Percentiles rank a stretch among this genome's conserved stretches.
Evolutionary conservation across 345 rosid species (phyloP).

Genomic region (Excoecaria agallocha): DNA sequence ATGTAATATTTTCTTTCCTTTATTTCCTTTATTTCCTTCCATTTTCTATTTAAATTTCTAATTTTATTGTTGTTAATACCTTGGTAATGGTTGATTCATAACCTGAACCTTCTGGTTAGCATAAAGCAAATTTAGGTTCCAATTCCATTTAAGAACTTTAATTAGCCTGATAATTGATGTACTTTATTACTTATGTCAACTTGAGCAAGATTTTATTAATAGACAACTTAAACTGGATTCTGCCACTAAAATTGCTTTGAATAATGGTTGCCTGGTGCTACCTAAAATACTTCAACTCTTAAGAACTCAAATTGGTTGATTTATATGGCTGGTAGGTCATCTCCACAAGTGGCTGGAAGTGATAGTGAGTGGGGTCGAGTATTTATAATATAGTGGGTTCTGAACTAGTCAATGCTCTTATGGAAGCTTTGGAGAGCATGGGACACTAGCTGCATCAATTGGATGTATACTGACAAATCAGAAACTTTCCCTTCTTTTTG

Average conservation of each 20-base stretch:
- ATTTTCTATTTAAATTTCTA: constrained; percentile 1
- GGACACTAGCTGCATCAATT: neutral
- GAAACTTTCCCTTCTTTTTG: neutral
- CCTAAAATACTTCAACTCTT: constrained; percentile 9
- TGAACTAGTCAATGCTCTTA: neutral
- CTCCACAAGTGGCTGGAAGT: constrained; percentile 3
- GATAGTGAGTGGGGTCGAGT: constrained; percentile 10
- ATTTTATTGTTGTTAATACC: neutral
- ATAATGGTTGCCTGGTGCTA: neutral
- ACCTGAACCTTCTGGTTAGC: neutral
- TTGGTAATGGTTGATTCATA: neutral
- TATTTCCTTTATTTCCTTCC: neutral
- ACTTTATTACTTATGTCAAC: neutral
- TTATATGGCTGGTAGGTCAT: constrained; percentile 13
- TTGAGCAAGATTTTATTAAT: neutral
- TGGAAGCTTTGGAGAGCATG: neutral
- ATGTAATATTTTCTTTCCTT: constrained; percentile 40
- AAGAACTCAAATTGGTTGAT: constrained; percentile 12
- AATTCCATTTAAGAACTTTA: neutral
- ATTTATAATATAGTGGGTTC: neutral
- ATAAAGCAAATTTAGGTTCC: neutral
- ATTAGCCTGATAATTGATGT: neutral
- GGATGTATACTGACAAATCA: neutral
- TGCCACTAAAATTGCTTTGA: neutral
- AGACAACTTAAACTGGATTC: neutral